Percentiles rank a stretch among this genome's conserved stretches.
Evolutionary conservation across 2,329 filamentous ascomycete species (phyloP).

Genomic region (Endoconidiophora polonica): DNA sequence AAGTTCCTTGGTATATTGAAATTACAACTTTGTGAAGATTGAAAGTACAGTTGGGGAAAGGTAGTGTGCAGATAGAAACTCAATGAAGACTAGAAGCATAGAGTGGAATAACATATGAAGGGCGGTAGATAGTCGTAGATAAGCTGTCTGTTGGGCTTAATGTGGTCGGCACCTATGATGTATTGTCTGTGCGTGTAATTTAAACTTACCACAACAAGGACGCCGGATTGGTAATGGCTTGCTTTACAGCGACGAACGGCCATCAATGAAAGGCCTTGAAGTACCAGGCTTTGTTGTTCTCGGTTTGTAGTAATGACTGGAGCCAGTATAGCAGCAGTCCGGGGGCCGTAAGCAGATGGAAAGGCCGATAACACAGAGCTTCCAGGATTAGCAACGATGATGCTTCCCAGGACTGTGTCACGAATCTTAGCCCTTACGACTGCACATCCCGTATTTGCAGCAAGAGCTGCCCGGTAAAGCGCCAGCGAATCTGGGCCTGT

Average conservation of each 20-base stretch:
- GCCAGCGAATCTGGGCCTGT: slow-evolving; percentile 64
- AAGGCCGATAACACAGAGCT: background rate
- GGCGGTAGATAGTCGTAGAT: too few relatives aligned
- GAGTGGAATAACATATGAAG: too few relatives aligned
- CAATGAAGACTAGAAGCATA: too few relatives aligned
- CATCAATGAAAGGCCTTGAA: slow-evolving; percentile 64
- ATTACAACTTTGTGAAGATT: too few relatives aligned
- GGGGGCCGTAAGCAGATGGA: slow-evolving; percentile 13
- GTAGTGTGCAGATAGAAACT: too few relatives aligned
- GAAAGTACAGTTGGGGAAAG: too few relatives aligned
- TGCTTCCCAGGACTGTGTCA: slow-evolving; percentile 29
- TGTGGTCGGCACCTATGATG: too few relatives aligned
- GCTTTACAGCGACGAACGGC: slow-evolving; percentile 69
- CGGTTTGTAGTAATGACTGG: slow-evolving; percentile 52
- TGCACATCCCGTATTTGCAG: slow-evolving; percentile 54
- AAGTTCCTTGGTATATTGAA: too few relatives aligned
- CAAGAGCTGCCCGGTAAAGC: slow-evolving; percentile 60
- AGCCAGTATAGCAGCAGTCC: slow-evolving; percentile 61
- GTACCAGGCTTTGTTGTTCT: slow-evolving; percentile 49
- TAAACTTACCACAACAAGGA: too few relatives aligned
- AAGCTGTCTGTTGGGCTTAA: too few relatives aligned
- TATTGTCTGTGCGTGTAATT: too few relatives aligned
- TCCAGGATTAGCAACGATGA: slow-evolving; percentile 14
- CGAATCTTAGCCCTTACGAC: slow-evolving; percentile 67
- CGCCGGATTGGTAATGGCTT: slow-evolving; percentile 34